Evolutionary conservation across 164 flowering plant species (phyloP).

Genomic region (Chloranthus sessilifolius): DNA sequence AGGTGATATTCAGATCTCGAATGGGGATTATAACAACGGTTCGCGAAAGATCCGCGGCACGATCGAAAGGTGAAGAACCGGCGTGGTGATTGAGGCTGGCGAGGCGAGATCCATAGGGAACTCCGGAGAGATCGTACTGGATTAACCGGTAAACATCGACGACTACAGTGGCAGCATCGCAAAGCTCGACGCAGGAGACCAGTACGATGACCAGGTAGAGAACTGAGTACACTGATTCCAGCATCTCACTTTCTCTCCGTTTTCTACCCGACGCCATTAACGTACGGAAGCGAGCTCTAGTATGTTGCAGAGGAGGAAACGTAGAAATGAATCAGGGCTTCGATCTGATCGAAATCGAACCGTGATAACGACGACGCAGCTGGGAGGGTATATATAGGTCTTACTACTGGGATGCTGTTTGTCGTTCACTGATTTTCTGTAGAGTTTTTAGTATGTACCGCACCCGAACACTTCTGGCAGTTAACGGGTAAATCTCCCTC

Average conservation of each 20-base stretch:
- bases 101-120: constrained; percentile 85
- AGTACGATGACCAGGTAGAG: constrained; percentile 56
- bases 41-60: constrained; percentile 76
- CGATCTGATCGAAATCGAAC: too few species aligned
- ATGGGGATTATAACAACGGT: constrained; percentile 66
- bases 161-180: constrained; percentile 92
- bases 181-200: constrained; percentile 79
- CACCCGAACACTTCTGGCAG: too few species aligned
- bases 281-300: too few species aligned
- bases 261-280: constrained; percentile 21
- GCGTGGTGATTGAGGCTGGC: constrained; percentile 87
- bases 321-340: too few species aligned
- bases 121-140: constrained; percentile 92
- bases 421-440: too few species aligned
- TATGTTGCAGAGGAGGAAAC: too few species aligned
- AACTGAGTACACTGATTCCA: constrained; percentile 47
- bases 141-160: constrained; percentile 94
- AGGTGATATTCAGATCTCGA: constrained; percentile 56
- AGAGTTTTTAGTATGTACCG: too few species aligned
- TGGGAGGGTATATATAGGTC: too few species aligned
- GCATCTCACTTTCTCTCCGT: constrained; percentile 31
- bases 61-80: constrained; percentile 45
- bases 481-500: too few species aligned
- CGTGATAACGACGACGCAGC: too few species aligned
- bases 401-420: too few species aligned